These are phyloP conservation scores for Prunus padus DNA, from an alignment of 306 rosid species.

Conservation along the genomic window DNA sequence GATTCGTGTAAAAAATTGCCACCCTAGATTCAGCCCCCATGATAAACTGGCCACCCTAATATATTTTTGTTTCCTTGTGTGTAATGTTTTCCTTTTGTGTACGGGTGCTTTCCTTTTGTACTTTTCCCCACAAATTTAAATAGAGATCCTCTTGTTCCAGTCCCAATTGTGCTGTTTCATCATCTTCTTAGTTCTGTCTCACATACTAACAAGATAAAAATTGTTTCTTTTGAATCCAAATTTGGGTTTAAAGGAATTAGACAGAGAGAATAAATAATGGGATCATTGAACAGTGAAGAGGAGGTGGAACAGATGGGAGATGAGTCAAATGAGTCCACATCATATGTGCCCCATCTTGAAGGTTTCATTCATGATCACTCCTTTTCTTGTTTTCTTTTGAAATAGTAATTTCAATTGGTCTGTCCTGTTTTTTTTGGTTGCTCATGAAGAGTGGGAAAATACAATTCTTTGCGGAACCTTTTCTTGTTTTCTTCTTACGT, in stretches of 20 bases:
- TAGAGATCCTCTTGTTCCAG: not conserved
- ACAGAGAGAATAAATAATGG: slow-evolving; percentile 37
- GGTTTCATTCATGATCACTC: slow-evolving; percentile 38
- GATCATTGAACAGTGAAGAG: slow-evolving; percentile 57
- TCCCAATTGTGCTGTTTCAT: no score
- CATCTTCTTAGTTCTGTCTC: not conserved
- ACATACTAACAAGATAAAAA: not conserved
- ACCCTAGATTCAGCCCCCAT: not conserved
- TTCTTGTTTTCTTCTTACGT: not conserved
- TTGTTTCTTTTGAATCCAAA: not conserved
- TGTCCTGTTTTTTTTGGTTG: slow-evolving; percentile 8
- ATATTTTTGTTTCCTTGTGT: not conserved
- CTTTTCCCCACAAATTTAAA: not conserved
- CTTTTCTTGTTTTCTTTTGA: not conserved
- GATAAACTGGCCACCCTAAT: not conserved
- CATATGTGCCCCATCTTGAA: slow-evolving; percentile 77
- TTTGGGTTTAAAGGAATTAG: not conserved
- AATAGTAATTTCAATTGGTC: not conserved
- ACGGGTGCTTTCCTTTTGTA: not conserved
- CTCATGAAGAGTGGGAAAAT: not conserved
- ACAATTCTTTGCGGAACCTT: not conserved
- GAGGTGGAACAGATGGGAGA: slow-evolving; percentile 26
- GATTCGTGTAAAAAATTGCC: not conserved
- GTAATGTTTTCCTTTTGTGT: not conserved
- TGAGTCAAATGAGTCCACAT: slow-evolving; percentile 43